Percentiles rank a stretch among this genome's conserved stretches.
These are phyloP conservation scores for Tylopilus vinaceipallidus DNA, from an alignment of 768 basidiomycete genomes.

Conservation along the genomic window DNA sequence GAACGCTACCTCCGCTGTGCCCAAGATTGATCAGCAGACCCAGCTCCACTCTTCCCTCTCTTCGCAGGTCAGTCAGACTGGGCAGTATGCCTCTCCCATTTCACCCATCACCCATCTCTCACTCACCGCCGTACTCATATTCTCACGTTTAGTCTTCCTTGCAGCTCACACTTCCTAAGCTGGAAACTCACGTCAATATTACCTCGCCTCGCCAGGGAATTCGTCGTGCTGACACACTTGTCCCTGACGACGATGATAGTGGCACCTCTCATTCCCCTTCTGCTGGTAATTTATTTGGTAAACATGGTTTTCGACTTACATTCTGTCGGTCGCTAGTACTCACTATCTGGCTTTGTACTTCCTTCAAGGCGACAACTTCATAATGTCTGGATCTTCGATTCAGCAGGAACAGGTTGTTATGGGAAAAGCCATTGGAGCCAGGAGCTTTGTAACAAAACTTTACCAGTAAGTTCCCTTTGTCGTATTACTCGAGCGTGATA, in stretches of 20 bases:
- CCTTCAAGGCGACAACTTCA: constrained; percentile 10
- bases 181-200: constrained; percentile 30
- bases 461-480: constrained; percentile 61
- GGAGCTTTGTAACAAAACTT: constrained; percentile 87
- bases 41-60: constrained; percentile 27
- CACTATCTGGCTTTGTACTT: background rate
- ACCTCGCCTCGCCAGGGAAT: constrained; percentile 55
- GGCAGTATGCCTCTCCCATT: constrained; percentile 13
- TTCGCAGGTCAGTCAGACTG: constrained; percentile 12
- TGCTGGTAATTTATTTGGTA: constrained; percentile 9
- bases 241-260: constrained; percentile 29
- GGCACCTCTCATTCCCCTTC: constrained; percentile 17
- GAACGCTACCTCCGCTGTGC: constrained; percentile 2
- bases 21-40: constrained; percentile 25
- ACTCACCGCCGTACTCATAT: constrained; percentile 21
- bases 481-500: background rate
- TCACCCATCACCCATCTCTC: constrained; percentile 25
- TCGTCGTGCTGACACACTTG: constrained; percentile 42
- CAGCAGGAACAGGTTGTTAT: constrained; percentile 48
- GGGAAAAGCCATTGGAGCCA: constrained; percentile 63
- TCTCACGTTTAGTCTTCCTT: constrained; percentile 17
- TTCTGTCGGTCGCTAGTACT: background rate
- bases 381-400: constrained; percentile 13
- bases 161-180: constrained; percentile 17
- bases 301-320: background rate